These are phyloP conservation scores for Rhypophila decipiens DNA, from an alignment of 495 filamentous ascomycete species.

Conservation along the genomic window DNA sequence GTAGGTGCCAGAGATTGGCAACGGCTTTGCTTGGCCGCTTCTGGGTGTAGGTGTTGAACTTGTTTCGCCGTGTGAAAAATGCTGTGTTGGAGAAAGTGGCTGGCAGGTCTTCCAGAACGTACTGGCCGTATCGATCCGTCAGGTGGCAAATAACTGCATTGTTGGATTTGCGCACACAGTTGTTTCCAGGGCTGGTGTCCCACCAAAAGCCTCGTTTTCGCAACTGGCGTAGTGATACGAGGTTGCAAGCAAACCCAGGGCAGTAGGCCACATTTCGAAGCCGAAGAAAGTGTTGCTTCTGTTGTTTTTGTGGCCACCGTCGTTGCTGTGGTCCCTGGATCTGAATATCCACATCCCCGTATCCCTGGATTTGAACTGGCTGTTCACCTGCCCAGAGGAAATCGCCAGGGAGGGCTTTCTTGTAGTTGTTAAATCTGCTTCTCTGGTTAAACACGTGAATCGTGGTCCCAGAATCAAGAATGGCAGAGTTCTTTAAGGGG, in stretches of 20 bases:
- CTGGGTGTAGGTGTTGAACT: not conserved
- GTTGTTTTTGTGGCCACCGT: not conserved
- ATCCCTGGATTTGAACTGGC: constrained; percentile 1
- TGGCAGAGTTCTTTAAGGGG: constrained; percentile 9
- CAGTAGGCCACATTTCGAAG: constrained; percentile 6
- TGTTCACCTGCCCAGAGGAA: constrained; percentile 4
- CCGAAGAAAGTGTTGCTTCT: not conserved
- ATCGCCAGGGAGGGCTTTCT: constrained; percentile 1
- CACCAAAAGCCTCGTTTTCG: constrained; percentile 6
- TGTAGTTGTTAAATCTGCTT: constrained; percentile 3
- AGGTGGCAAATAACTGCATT: not conserved
- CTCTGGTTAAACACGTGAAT: constrained; percentile 7
- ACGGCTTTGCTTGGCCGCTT: not conserved
- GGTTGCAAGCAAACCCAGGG: constrained; percentile 3
- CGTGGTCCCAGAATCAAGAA: constrained; percentile 8
- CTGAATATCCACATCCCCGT: constrained; percentile 2
- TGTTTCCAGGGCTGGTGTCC: constrained; percentile 7
- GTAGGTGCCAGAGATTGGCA: constrained; percentile 2
- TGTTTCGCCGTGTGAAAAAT: not conserved
- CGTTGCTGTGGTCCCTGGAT: not conserved
- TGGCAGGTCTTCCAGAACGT: constrained; percentile 1
- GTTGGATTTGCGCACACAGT: not conserved
- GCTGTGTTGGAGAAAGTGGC: not conserved
- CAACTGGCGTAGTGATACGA: constrained; percentile 3
- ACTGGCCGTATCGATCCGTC: not conserved